Conservation (phyloP, 768 basidiomycete genomes). For the Trichaptum fuscoviolaceum region DNA sequence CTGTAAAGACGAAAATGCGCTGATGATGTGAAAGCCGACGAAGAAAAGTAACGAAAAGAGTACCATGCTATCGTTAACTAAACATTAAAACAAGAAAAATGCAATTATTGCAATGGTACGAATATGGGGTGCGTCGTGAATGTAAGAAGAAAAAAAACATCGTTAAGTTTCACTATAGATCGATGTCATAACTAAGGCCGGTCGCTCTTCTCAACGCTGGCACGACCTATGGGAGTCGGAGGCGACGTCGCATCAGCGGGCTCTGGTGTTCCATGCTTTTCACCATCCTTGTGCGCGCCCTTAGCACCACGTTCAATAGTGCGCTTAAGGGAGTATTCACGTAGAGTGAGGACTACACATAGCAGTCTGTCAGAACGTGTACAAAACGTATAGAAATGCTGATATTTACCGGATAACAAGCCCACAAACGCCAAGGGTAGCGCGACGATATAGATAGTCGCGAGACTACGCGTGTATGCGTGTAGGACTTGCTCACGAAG, state of each 20-base stretch:
- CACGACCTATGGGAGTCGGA: neutral
- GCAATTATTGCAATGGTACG: too few relatives aligned
- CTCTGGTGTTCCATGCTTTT: neutral
- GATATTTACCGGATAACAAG: slow-evolving; percentile 24
- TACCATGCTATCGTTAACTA: too few relatives aligned
- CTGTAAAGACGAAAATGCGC: too few relatives aligned
- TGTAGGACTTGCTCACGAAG: slow-evolving; percentile 29
- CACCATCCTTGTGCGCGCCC: neutral
- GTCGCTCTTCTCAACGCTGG: neutral
- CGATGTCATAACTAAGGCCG: neutral
- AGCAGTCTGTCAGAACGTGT: neutral
- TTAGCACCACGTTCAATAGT: slow-evolving; percentile 5
- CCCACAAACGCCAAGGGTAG: slow-evolving; percentile 26
- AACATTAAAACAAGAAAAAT: too few relatives aligned
- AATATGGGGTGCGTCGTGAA: too few relatives aligned
- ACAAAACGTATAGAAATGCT: neutral
- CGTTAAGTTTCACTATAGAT: neutral
- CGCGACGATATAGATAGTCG: slow-evolving; percentile 36
- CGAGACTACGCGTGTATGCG: slow-evolving; percentile 31
- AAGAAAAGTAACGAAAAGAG: too few relatives aligned
- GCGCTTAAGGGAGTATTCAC: slow-evolving; percentile 31
- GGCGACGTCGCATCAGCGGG: neutral
- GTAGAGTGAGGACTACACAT: slow-evolving; percentile 28
- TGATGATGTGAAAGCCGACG: too few relatives aligned
- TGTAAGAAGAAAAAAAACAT: neutral